A percentile compares a stretch with the other conserved stretches of the same genome.
Evolutionary conservation across 345 rosid species (phyloP).

Genomic region (Punica granatum): DNA sequence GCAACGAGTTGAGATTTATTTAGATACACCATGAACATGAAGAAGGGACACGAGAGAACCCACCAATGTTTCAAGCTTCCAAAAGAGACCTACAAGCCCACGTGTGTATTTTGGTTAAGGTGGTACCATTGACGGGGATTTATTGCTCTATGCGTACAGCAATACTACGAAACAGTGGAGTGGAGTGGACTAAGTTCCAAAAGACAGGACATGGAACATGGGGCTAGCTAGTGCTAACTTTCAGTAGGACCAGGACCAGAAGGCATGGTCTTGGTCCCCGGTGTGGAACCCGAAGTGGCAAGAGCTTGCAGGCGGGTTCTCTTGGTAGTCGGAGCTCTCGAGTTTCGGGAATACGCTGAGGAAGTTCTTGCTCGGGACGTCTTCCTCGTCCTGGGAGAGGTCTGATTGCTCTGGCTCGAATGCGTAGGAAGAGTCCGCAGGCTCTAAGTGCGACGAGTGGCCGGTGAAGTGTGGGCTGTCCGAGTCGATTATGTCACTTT

Average conservation of each 20-base stretch:
- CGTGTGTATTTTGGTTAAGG: not conserved
- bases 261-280: constrained; percentile 36
- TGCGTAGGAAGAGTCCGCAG: constrained; percentile 29
- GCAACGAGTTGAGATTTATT: not conserved
- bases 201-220: not conserved
- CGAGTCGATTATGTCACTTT: constrained; percentile 42
- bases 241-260: constrained; percentile 48
- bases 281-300: constrained; percentile 37
- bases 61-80: not conserved
- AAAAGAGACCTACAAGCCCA: not conserved
- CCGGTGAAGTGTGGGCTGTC: constrained; percentile 44
- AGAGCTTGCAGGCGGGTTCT: constrained; percentile 28
- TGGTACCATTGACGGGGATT: not conserved
- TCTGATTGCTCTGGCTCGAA: constrained; percentile 51
- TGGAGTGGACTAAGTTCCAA: not conserved
- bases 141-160: not conserved
- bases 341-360: constrained; percentile 35
- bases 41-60: not conserved
- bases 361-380: constrained; percentile 30
- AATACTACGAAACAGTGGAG: not conserved
- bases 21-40: not conserved
- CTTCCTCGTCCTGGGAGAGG: constrained; percentile 49
- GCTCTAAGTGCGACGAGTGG: constrained; percentile 38
- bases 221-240: not conserved
- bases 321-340: constrained; percentile 29